Percentiles rank a stretch among this genome's conserved stretches.
Conservation (phyloP, 257 asterid genomes). For the Catharanthus roseus region DNA sequence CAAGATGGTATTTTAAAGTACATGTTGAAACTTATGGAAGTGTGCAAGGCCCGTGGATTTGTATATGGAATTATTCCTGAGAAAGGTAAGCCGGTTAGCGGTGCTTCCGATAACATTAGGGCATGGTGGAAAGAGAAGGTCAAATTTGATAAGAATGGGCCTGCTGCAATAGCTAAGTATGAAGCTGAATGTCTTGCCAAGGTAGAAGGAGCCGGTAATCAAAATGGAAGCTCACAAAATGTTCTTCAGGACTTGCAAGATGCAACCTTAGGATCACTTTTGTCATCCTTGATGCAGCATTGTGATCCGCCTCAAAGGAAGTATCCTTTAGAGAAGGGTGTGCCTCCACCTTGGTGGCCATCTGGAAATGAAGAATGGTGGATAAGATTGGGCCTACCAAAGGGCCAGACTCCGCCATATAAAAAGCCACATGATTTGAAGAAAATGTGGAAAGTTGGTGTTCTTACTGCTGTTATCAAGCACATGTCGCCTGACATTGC, state of each 20-base stretch:
- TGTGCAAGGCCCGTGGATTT: constrained; percentile 68
- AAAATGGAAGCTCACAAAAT: constrained; percentile 27
- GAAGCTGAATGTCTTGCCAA: constrained; percentile 41
- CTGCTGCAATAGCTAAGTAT: constrained; percentile 62
- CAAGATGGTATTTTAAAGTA: constrained; percentile 71
- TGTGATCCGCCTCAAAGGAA: constrained; percentile 66
- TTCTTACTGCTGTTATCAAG: constrained; percentile 65
- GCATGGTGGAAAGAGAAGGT: constrained; percentile 88
- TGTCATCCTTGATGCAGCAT: constrained; percentile 66
- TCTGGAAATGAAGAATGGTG: constrained; percentile 73
- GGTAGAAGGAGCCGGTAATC: constrained; percentile 31
- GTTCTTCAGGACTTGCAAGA: constrained; percentile 58
- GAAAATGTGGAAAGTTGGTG: constrained; percentile 71
- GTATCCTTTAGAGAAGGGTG: constrained; percentile 55
- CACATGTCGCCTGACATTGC: constrained; percentile 87
- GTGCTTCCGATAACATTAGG: constrained; percentile 60
- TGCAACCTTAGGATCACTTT: constrained; percentile 59
- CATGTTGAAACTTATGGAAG: constrained; percentile 76
- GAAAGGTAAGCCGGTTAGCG: constrained; percentile 67
- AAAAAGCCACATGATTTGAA: constrained; percentile 71
- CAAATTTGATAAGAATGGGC: constrained; percentile 57
- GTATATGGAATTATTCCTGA: constrained; percentile 73
- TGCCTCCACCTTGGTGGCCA: constrained; percentile 78
- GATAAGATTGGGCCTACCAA: constrained; percentile 38
- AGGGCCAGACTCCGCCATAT: constrained; percentile 51